Conservation (phyloP, 148 eudicot species). For the Camellia sinensis region DNA sequence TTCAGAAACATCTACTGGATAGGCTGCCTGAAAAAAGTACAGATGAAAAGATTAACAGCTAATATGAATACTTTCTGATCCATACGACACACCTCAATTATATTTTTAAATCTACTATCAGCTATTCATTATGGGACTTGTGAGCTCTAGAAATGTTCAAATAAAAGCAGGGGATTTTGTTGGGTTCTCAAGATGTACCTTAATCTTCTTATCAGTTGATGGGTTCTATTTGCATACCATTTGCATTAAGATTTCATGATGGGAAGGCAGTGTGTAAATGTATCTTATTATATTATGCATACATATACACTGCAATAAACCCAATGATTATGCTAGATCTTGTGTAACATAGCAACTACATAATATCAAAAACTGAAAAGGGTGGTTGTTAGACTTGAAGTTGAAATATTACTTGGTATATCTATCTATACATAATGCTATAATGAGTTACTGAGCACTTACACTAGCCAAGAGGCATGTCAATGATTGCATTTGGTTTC, state of each 20-base stretch:
- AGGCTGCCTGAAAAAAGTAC: slow-evolving; percentile 10
- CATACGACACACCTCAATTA: too few species aligned
- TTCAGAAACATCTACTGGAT: slow-evolving; percentile 20
- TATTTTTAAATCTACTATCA: too few species aligned
- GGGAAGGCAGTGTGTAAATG: too few species aligned
- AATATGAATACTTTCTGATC: not conserved
- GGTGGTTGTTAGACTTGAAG: too few species aligned
- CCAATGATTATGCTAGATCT: not conserved
- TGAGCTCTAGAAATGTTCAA: not conserved
- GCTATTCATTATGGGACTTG: too few species aligned
- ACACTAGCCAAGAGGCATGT: slow-evolving; percentile 37
- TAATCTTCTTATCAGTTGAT: not conserved
- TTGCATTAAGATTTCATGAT: too few species aligned
- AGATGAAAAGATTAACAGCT: not conserved
- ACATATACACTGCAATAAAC: not conserved
- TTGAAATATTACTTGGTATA: too few species aligned
- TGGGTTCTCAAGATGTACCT: not conserved
- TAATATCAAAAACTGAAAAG: too few species aligned
- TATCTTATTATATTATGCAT: too few species aligned
- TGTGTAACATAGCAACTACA: too few species aligned
- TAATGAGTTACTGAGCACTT: slow-evolving; percentile 26
- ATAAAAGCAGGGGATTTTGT: not conserved
- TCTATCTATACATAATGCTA: too few species aligned
- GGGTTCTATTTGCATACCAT: not conserved
- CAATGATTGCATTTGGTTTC: slow-evolving; percentile 49